Conservation (phyloP, 2,329 filamentous ascomycete genomes). For the Lachnellula suecica region DNA sequence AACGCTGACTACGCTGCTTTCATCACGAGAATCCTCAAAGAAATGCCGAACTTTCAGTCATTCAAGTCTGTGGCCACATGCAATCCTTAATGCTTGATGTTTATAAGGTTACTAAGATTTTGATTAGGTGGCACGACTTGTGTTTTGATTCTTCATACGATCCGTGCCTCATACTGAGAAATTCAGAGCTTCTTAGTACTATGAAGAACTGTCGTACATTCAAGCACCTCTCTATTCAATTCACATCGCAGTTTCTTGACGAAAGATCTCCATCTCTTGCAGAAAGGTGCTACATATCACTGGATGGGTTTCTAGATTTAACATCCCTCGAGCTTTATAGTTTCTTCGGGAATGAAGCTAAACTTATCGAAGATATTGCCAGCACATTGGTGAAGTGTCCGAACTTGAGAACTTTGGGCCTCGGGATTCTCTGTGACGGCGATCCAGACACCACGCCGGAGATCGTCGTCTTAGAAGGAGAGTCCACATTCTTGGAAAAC, state of each 20-base stretch:
- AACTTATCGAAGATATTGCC: slow-evolving; percentile 1
- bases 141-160: not conserved
- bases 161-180: slow-evolving; percentile 6
- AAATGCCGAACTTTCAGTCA: slow-evolving; percentile 11
- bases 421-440: not conserved
- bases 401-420: slow-evolving; percentile 7
- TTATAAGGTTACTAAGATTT: too few species aligned
- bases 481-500: slow-evolving; percentile 5
- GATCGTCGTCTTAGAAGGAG: not conserved
- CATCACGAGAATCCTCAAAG: slow-evolving; percentile 5
- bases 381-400: not conserved
- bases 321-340: slow-evolving; percentile 13
- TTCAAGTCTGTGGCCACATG: slow-evolving; percentile 3
- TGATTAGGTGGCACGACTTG: slow-evolving; percentile 1
- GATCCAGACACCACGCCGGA: not conserved
- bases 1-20: slow-evolving; percentile 5
- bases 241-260: not conserved
- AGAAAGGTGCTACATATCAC: not conserved
- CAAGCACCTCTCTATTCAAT: not conserved
- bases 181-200: not conserved
- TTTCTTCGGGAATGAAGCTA: not conserved
- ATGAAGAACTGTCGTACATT: slow-evolving; percentile 5
- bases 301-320: slow-evolving; percentile 9
- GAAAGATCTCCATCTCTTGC: too few species aligned
- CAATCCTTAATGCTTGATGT: too few species aligned